Evolutionary conservation across 176 grass and related monocot genomes (phyloP).

Genomic region (Juncus inflexus): DNA sequence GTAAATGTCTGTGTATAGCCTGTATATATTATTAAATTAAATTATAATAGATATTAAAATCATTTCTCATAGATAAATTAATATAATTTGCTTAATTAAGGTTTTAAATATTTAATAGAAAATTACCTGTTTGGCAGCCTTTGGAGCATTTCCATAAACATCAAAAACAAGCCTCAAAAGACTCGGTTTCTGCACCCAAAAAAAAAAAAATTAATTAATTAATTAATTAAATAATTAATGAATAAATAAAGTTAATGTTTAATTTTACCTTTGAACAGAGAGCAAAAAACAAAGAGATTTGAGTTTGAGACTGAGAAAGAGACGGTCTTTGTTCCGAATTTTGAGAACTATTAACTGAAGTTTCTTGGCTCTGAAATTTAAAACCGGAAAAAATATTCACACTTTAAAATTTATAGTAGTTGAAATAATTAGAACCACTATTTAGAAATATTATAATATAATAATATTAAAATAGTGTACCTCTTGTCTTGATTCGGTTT

Average conservation of each 20-base stretch:
- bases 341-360: slow-evolving; percentile 47
- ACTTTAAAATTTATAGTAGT: no score
- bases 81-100: slow-evolving; percentile 15
- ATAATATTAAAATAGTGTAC: no score
- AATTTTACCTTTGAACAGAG: slow-evolving; percentile 83
- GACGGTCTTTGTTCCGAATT: slow-evolving; percentile 46
- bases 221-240: no score
- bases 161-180: slow-evolving; percentile 76
- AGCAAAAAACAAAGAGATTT: slow-evolving; percentile 87
- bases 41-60: slow-evolving; percentile 25
- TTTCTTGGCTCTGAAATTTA: slow-evolving; percentile 50
- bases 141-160: slow-evolving; percentile 77
- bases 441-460: no score
- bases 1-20: slow-evolving; percentile 77
- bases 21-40: slow-evolving; percentile 38
- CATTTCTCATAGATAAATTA: slow-evolving; percentile 11
- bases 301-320: slow-evolving; percentile 53
- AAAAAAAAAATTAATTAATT: no score
- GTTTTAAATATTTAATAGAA: background rate
- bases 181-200: slow-evolving; percentile 52
- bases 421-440: no score
- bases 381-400: background rate
- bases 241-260: slow-evolving; percentile 10
- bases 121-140: slow-evolving; percentile 88
- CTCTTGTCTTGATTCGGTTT: slow-evolving; percentile 28